Evolutionary conservation across 306 rosid genomes (phyloP).

Genomic region (Rosa lucieae): DNA sequence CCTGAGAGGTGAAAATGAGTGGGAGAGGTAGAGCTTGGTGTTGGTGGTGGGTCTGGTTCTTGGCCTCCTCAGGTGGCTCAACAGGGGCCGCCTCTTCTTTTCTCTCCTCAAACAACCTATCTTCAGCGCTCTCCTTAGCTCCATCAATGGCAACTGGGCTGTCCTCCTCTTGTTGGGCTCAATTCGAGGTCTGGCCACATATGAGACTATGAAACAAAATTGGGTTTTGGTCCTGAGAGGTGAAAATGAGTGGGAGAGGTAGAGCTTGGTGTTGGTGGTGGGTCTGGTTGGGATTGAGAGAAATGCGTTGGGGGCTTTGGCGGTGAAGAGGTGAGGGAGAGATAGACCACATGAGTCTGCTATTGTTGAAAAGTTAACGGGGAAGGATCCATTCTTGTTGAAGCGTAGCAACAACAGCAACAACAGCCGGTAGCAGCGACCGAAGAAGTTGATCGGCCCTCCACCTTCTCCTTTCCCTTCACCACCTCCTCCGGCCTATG

Average conservation of each 20-base stretch:
- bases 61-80: conserved; percentile 70
- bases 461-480: too few species aligned
- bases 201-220: conserved; percentile 43
- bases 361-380: background rate
- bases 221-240: conserved; percentile 32
- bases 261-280: conserved; percentile 31
- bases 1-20: conserved; percentile 27
- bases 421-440: too few species aligned
- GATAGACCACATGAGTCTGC: conserved; percentile 56
- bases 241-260: conserved; percentile 36
- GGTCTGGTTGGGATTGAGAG: conserved; percentile 45
- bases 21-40: conserved; percentile 34
- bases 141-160: conserved; percentile 40
- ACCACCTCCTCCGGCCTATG: too few species aligned
- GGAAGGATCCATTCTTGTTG: too few species aligned
- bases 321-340: conserved; percentile 45
- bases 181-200: conserved; percentile 69
- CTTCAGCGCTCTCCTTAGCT: conserved; percentile 36
- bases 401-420: too few species aligned
- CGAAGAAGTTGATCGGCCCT: too few species aligned
- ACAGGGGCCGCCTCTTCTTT: conserved; percentile 30
- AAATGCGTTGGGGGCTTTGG: conserved; percentile 40
- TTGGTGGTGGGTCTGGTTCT: conserved; percentile 41
- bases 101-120: conserved; percentile 32
- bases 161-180: conserved; percentile 70